Evolutionary conservation across 768 basidiomycete species (phyloP).

Genomic region (Boletellus ananiceps): DNA sequence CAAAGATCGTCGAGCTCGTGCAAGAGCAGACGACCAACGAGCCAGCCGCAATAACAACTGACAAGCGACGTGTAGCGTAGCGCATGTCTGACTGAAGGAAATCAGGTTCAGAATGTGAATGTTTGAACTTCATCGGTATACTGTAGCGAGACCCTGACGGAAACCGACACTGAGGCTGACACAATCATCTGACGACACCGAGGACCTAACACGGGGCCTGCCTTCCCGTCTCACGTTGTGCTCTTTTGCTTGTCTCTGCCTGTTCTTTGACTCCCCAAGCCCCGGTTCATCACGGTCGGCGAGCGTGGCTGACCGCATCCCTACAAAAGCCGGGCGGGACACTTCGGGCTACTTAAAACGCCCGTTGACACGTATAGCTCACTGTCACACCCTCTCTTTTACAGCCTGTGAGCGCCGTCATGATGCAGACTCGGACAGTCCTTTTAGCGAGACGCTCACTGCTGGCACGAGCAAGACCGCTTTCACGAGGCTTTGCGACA

Average conservation of each 20-base stretch:
- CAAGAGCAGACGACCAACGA: conserved; percentile 15
- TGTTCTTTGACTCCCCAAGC: not conserved
- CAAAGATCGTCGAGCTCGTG: conserved; percentile 50
- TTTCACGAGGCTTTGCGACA: conserved; percentile 26
- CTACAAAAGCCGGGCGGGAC: conserved; percentile 16
- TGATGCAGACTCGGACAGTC: conserved; percentile 22
- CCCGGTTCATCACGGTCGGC: conserved; percentile 23
- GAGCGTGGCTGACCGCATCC: conserved; percentile 9
- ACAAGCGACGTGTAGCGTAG: no score
- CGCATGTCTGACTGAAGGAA: no score
- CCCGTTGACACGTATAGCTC: conserved; percentile 2
- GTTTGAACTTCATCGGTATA: no score
- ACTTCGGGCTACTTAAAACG: not conserved
- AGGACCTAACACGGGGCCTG: not conserved
- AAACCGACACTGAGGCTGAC: not conserved
- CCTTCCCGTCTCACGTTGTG: conserved; percentile 19
- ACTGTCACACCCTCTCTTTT: conserved; percentile 13
- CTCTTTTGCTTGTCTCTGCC: conserved; percentile 8
- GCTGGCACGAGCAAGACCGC: conserved; percentile 18
- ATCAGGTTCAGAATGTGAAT: no score
- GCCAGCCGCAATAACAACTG: not conserved
- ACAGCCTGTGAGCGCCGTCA: conserved; percentile 3
- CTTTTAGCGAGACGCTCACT: conserved; percentile 24
- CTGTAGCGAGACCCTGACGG: no score
- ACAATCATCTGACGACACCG: no score